These are phyloP conservation scores for Kodamaea alishanica DNA, from an alignment of 1,139 yeast genomes.

Conservation along the genomic window DNA sequence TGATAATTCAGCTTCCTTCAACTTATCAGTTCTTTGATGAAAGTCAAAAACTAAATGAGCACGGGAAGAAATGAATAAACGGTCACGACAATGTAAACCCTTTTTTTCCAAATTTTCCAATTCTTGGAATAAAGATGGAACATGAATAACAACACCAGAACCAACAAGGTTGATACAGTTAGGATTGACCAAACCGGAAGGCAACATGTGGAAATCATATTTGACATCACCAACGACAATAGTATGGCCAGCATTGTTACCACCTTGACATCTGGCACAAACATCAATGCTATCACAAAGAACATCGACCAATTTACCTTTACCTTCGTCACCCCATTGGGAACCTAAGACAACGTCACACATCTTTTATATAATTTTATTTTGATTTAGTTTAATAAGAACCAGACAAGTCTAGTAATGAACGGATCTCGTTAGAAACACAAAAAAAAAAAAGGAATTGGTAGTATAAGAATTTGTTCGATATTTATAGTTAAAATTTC, in stretches of 20 bases:
- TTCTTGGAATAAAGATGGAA: slow-evolving; percentile 90
- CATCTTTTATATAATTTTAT: slow-evolving; percentile 32
- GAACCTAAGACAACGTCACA: slow-evolving; percentile 94
- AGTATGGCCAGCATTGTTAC: slow-evolving; percentile 98
- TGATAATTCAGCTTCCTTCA: slow-evolving; percentile 89
- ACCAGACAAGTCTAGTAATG: slow-evolving; percentile 12
- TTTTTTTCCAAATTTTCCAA: slow-evolving; percentile 75
- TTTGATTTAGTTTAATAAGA: slow-evolving; percentile 5
- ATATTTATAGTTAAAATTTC: background rate
- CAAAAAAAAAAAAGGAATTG: slow-evolving; percentile 2
- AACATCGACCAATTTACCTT: slow-evolving; percentile 93
- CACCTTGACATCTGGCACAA: slow-evolving; percentile 98
- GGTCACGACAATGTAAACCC: slow-evolving; percentile 73
- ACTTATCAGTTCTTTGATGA: slow-evolving; percentile 94
- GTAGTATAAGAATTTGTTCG: background rate
- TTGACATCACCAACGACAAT: slow-evolving; percentile 85
- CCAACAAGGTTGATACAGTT: slow-evolving; percentile 88
- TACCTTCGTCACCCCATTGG: slow-evolving; percentile 99
- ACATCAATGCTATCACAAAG: slow-evolving; percentile 92
- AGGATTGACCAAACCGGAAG: slow-evolving; percentile 93
- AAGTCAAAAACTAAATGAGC: slow-evolving; percentile 96
- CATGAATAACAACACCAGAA: slow-evolving; percentile 93
- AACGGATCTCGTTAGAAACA: slow-evolving; percentile 15
- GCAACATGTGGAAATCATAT: slow-evolving; percentile 98
- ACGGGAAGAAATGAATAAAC: slow-evolving; percentile 86